Evolutionary conservation across 2,329 filamentous ascomycete genomes (phyloP).

Genomic region (Apiospora phragmitis): DNA sequence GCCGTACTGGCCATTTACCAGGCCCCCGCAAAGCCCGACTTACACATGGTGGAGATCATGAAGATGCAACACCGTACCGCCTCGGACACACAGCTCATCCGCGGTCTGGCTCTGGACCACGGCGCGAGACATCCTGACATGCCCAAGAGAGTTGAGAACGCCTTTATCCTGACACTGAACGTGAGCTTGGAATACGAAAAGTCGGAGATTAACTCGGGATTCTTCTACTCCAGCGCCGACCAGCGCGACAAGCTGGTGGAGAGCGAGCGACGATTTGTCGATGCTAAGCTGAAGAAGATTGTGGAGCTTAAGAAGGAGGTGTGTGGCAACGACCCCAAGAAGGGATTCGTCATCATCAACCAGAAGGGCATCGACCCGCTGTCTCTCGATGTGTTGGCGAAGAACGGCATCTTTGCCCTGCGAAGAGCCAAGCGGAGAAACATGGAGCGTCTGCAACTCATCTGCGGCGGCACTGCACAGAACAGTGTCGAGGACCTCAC

Average conservation of each 20-base stretch:
- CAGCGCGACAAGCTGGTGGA: conserved; percentile 98
- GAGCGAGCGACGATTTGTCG: conserved; percentile 92
- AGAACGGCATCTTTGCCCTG: conserved; percentile 96
- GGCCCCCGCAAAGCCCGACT: conserved; percentile 84
- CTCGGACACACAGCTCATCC: conserved; percentile 93
- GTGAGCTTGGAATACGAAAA: conserved; percentile 99
- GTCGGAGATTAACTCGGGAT: conserved; percentile 97
- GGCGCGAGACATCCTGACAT: conserved; percentile 97
- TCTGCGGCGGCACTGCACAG: conserved; percentile 87
- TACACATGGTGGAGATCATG: conserved; percentile 99
- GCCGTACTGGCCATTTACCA: conserved; percentile 94
- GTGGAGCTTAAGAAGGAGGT: conserved; percentile 98
- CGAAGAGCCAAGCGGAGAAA: conserved; percentile 95
- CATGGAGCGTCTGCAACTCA: conserved; percentile 96
- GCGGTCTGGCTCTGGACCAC: conserved; percentile 89
- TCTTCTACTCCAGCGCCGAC: conserved; percentile 97
- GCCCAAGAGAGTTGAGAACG: conserved; percentile 95
- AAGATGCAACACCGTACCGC: conserved; percentile 99
- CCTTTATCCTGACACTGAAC: conserved; percentile 91
- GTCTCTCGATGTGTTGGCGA: conserved; percentile 91
- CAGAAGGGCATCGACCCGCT: conserved; percentile 99
- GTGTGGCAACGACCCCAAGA: conserved; percentile 88
- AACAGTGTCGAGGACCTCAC: conserved; percentile 95
- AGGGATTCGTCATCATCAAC: conserved; percentile 97
- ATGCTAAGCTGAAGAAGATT: conserved; percentile 95